Base-by-base conservation (phyloP, 2,329 filamentous ascomycete species). In the Penicillium sp. region DNA sequence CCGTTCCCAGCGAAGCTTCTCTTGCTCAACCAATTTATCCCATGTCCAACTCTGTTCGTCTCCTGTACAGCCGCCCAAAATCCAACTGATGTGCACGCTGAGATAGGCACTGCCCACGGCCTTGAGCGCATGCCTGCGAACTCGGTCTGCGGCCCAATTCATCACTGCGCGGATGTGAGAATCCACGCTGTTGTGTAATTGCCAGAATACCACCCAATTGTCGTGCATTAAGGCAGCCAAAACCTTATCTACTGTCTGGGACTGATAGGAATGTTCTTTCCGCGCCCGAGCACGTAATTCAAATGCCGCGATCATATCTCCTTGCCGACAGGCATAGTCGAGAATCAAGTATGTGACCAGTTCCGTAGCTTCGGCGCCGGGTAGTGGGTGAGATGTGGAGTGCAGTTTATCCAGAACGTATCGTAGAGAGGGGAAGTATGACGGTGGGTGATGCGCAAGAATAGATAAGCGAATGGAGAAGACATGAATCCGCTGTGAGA, bases 381-480 rank as follows among this genome's bases (percentile, higher is more conserved):
- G 85, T 21, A 97, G 83, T 4, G 87, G 87, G 49, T 87, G 84
- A 2, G 80, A 73, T 0, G 82, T 79, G 8, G 73, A 72, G 66
- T 95, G 89, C 60, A 97, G 86, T 8, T 78, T 76, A 44, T 86
- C 82, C 13, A 99, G 80, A 2, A 97, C 82, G 66, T 96, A 86
- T 39, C 89, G 82, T 23, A 97, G 84, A 1, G 93, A 91, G 0
- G 93, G 91, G 62, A 93, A 88, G 73, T 97, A 99, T 1, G 92
- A 92, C 65, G 96, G 91, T 65, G 88, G 89, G 65, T 95, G 88
- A 62, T 87, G 86, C 56, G 89, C 86, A 34, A 96, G 83, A 60
- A 99, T 87, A 25, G 90, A 87, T 27, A 92, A 82, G 53, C 92
- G 88, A 66, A 96, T 90, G 67, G 90, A 91, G 79, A 97, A 97